Evolutionary conservation across 2,329 filamentous ascomycete species (phyloP).

Genomic region (Ophiostoma montium): DNA sequence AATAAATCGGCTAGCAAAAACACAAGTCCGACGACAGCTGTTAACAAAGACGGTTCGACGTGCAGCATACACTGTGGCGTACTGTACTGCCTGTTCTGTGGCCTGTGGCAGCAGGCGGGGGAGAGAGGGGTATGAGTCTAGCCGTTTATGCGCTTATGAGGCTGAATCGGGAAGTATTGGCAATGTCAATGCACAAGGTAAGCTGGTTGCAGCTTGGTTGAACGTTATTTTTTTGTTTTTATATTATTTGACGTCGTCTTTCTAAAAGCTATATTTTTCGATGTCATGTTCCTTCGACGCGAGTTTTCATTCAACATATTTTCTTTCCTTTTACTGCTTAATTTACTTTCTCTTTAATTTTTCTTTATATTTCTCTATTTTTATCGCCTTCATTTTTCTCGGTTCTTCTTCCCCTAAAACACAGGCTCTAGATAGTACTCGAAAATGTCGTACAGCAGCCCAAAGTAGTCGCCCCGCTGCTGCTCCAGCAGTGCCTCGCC

Average conservation of each 20-base stretch:
- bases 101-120: background rate
- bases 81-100: too few species aligned
- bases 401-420: background rate
- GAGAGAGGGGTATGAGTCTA: background rate
- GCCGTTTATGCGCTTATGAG: background rate
- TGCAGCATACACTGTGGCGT: background rate
- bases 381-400: too few species aligned
- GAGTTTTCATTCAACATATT: too few species aligned
- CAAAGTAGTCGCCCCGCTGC: constrained; percentile 24
- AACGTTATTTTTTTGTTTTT: too few species aligned
- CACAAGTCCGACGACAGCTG: background rate
- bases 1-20: background rate
- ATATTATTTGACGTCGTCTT: too few species aligned
- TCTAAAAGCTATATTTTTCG: too few species aligned
- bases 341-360: too few species aligned
- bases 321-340: too few species aligned
- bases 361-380: too few species aligned
- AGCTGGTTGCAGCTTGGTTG: too few species aligned
- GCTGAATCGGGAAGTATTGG: background rate
- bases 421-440: constrained; percentile 36
- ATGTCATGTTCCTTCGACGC: too few species aligned
- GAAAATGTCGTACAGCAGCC: constrained; percentile 39
- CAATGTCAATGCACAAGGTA: too few species aligned
- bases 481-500: background rate
- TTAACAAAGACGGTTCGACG: background rate